A percentile compares a stretch with the other conserved stretches of the same genome.
phyloP scores from a whole-genome alignment of 345 rosid species.

The Gossypium arboreum region DNA sequence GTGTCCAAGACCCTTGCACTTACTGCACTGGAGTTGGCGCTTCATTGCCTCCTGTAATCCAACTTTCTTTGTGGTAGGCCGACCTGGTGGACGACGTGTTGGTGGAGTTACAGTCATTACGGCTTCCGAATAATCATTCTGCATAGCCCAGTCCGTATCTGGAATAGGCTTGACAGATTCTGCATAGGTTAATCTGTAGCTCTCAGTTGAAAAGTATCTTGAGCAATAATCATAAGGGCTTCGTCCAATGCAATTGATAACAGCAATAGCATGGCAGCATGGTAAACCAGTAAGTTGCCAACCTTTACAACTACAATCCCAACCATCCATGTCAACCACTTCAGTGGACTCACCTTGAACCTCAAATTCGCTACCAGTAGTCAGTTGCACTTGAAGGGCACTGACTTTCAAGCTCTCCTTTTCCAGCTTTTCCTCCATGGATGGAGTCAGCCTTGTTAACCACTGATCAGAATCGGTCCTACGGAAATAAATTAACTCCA shows the following conservation, averaged over 20 bases:
- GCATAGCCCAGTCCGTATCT: constrained; percentile 35
- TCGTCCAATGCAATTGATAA: constrained; percentile 49
- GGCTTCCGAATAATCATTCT: constrained; percentile 43
- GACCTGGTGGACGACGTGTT: constrained; percentile 72
- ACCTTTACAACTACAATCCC: constrained; percentile 86
- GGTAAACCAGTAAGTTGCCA: constrained; percentile 89
- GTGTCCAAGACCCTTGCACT: constrained; percentile 93
- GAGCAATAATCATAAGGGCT: constrained; percentile 69
- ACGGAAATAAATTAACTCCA: constrained; percentile 54
- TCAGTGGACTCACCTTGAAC: constrained; percentile 77
- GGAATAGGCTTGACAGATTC: constrained; percentile 64
- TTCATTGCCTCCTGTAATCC: constrained; percentile 60
- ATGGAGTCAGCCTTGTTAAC: constrained; percentile 64
- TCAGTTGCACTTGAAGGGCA: constrained; percentile 47
- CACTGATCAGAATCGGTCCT: constrained; percentile 49
- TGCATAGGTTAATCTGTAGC: constrained; percentile 66
- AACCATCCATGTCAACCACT: constrained; percentile 56
- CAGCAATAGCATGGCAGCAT: constrained; percentile 75
- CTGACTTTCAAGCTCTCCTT: constrained; percentile 50
- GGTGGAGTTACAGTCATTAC: constrained; percentile 80
- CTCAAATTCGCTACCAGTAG: constrained; percentile 65
- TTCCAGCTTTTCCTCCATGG: constrained; percentile 74
- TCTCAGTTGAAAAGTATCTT: constrained; percentile 64
- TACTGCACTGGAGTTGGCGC: constrained; percentile 89
- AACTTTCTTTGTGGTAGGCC: constrained; percentile 65